These are phyloP conservation scores for Malus fusca DNA, from an alignment of 306 rosid species.

Conservation along the genomic window DNA sequence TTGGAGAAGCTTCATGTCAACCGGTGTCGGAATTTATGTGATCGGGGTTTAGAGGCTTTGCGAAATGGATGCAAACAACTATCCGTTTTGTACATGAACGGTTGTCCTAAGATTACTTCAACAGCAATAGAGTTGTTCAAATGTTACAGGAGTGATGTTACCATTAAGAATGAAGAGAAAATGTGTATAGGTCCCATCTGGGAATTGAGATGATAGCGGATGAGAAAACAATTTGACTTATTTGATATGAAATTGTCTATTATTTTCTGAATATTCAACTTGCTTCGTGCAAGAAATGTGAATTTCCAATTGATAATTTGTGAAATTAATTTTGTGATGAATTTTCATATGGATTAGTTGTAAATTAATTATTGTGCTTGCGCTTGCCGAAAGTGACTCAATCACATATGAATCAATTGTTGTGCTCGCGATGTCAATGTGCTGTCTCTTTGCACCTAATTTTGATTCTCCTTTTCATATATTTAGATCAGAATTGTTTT, in stretches of 20 bases:
- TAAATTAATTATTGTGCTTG: neutral
- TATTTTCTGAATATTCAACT: neutral
- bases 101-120: constrained; percentile 25
- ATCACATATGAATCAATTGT: neutral
- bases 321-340: neutral
- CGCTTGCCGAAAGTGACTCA: neutral
- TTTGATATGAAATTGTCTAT: neutral
- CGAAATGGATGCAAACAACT: constrained; percentile 54
- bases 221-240: constrained; percentile 7
- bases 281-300: neutral
- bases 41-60: constrained; percentile 39
- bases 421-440: neutral
- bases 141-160: constrained; percentile 40
- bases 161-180: constrained; percentile 33
- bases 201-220: constrained; percentile 25
- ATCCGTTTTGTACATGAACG: constrained; percentile 37
- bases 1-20: constrained; percentile 54
- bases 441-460: no score
- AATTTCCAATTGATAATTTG: neutral
- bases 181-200: constrained; percentile 35
- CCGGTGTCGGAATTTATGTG: constrained; percentile 41
- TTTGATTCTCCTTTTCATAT: no score
- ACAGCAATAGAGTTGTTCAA: constrained; percentile 51
- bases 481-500: no score
- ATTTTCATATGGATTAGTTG: neutral